phyloP scores from a whole-genome alignment of 306 rosid genomes.

The Cucurbita argyrosperma region DNA sequence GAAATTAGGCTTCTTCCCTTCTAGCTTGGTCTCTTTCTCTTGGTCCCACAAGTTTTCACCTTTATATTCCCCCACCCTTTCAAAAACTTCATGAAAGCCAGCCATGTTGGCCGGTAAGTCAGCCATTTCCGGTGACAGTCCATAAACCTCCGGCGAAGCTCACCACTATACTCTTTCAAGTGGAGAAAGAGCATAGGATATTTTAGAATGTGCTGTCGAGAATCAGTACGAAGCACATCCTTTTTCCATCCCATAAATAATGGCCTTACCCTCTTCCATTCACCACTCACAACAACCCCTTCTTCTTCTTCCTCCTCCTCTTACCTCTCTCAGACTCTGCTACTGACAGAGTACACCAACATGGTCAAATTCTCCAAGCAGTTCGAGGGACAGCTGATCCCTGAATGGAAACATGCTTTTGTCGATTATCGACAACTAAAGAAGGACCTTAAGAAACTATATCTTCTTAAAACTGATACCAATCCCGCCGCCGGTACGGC shows the following conservation, averaged over 20 bases:
- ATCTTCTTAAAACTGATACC: slow-evolving; percentile 22
- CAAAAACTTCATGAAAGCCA: slow-evolving; percentile 34
- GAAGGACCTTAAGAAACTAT: slow-evolving; percentile 63
- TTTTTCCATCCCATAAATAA: slow-evolving; percentile 48
- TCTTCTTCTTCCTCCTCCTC: not conserved
- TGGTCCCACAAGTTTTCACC: slow-evolving; percentile 22
- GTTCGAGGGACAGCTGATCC: slow-evolving; percentile 79
- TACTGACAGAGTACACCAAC: not conserved
- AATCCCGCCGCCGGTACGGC: slow-evolving; percentile 8
- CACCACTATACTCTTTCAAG: slow-evolving; percentile 28
- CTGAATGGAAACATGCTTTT: slow-evolving; percentile 98
- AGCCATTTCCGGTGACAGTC: slow-evolving; percentile 28
- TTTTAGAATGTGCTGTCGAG: slow-evolving; percentile 92
- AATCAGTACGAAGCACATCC: slow-evolving; percentile 49
- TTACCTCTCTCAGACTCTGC: slow-evolving; percentile 2
- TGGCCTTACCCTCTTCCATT: slow-evolving; percentile 34
- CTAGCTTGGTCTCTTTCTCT: not conserved
- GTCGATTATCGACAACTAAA: slow-evolving; percentile 86
- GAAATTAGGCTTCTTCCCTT: not conserved
- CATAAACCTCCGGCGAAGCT: slow-evolving; percentile 38
- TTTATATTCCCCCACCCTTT: slow-evolving; percentile 33
- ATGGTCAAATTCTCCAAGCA: slow-evolving; percentile 97
- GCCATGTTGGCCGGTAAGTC: slow-evolving; percentile 30
- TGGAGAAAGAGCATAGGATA: slow-evolving; percentile 83
- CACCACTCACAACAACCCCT: slow-evolving; percentile 35